These are phyloP conservation scores for Chaetomium olivaceum DNA, from an alignment of 2,329 filamentous ascomycete species.

Conservation along the genomic window DNA sequence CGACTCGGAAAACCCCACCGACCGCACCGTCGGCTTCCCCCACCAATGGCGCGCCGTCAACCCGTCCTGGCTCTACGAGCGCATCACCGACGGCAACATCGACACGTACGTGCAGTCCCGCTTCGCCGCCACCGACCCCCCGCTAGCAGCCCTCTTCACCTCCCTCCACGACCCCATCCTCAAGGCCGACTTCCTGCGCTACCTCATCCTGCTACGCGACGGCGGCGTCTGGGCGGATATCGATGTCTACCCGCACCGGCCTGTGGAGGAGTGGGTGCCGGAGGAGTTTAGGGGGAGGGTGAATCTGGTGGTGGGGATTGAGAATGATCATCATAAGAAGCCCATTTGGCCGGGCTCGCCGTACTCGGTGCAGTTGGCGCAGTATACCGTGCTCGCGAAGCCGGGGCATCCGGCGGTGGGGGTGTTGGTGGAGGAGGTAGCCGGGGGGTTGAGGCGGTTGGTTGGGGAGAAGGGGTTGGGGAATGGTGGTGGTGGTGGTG, in stretches of 20 bases:
- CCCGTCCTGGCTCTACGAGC: not conserved
- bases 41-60: not conserved
- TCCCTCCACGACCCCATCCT: not conserved
- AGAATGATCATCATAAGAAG: not conserved
- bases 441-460: not conserved
- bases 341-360: not conserved
- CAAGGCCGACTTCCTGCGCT: not conserved
- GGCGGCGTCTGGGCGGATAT: conserved; percentile 1
- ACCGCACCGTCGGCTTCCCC: not conserved
- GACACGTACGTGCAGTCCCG: not conserved
- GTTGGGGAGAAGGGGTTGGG: not conserved
- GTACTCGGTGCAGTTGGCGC: not conserved
- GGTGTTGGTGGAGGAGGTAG: not conserved
- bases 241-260: not conserved
- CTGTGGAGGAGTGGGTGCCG: not conserved
- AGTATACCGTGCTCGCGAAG: not conserved
- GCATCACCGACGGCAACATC: not conserved
- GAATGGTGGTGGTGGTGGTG: no score
- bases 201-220: conserved; percentile 1
- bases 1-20: conserved; percentile 1
- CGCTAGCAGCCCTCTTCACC: not conserved
- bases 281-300: not conserved
- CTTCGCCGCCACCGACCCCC: not conserved
- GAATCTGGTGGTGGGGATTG: not conserved
- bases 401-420: not conserved